Base-by-base conservation (phyloP, 1,284 basidiomycete species). In the Cutaneotrichosporon sp. region DNA sequence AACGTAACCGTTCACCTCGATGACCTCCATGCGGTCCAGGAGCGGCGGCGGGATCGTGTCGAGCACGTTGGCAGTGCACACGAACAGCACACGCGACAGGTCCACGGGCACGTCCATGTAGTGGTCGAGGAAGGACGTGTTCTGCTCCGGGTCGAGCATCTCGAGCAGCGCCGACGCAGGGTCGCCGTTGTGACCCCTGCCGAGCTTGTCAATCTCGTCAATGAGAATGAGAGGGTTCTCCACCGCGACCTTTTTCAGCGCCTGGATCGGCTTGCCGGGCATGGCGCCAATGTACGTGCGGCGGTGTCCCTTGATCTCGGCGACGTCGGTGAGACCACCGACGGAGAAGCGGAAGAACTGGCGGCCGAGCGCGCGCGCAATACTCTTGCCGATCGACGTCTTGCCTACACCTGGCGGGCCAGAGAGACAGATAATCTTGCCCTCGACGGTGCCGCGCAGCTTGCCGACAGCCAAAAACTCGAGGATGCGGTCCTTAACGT, bases 71-170 rank as follows among this genome's bases (percentile, higher is more conserved):
- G 91, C 90, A 4, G 94, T 98, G 78, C 94, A 97, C 55, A 98
- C 94, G 73, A 98, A 99, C 1, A 99, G 82, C 21, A 98, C 91
- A 33, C 90, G 84, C 1, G 92, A 97, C 5, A 98, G 81, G 70
- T 98, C 93, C 50, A 98, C 89, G 10, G 96, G 93, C 12, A 98
- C 90, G 68, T 97, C 91, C 85, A 94, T 91, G 75, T 97, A 97
- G 69, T 97, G 92, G 72, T 97, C 94, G 63, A 96, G 79, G 80
- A 97, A 97, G 30, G 84, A 85, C 48, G 85, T 87, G 73, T 98
- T 97, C 77, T 98, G 94, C 70, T 97, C 94, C 0, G 94, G 94
- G 73, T 98, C 94, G 46, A 98, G 79, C 85, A 97, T 94, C 77
- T 98, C 94, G 35, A 98, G 79, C 51, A 98, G 74, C 0, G 94